These are phyloP conservation scores for Tylopilus cervinicoccineus DNA, from an alignment of 768 basidiomycete species.

Conservation along the genomic window DNA sequence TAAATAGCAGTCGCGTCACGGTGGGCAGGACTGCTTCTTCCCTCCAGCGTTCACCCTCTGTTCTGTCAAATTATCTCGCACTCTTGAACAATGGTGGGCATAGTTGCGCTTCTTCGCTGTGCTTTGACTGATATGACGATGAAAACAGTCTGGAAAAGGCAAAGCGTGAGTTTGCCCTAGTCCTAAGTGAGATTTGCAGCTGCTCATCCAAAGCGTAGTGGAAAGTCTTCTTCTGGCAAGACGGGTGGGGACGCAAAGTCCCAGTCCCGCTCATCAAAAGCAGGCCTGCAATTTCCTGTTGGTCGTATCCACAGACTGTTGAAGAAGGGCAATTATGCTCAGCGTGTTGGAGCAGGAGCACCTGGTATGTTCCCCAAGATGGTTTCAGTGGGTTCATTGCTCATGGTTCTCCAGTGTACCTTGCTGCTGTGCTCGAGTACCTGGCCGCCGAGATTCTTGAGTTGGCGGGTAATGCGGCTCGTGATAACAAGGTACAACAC, in stretches of 20 bases:
- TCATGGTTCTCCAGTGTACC: slow-evolving; percentile 51
- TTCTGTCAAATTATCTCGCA: slow-evolving; percentile 4
- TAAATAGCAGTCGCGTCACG: slow-evolving; percentile 31
- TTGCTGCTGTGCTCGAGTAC: slow-evolving; percentile 85
- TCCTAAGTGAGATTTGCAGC: background rate
- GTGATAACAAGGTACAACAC: slow-evolving; percentile 56
- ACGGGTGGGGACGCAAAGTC: slow-evolving; percentile 51
- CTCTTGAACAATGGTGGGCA: slow-evolving; percentile 32
- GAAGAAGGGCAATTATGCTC: slow-evolving; percentile 70
- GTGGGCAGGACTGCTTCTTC: slow-evolving; percentile 1
- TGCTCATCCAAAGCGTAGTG: slow-evolving; percentile 26
- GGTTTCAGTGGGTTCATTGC: background rate
- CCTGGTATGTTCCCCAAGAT: slow-evolving; percentile 42
- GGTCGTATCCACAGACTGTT: slow-evolving; percentile 78
- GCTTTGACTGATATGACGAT: slow-evolving; percentile 8
- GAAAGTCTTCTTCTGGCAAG: slow-evolving; percentile 45
- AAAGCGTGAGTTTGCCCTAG: slow-evolving; percentile 39
- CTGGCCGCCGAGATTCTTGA: slow-evolving; percentile 85
- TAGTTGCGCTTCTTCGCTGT: background rate
- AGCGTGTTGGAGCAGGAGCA: slow-evolving; percentile 66
- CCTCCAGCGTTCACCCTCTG: slow-evolving; percentile 18
- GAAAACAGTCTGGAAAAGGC: slow-evolving; percentile 50
- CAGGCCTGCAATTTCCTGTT: slow-evolving; percentile 72
- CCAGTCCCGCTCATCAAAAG: slow-evolving; percentile 63
- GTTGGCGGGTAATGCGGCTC: slow-evolving; percentile 74